Percentiles rank a stretch among this genome's conserved stretches.
Conservation (phyloP, 2,329 filamentous ascomycete species). For the Beauveria brongniartii region DNA sequence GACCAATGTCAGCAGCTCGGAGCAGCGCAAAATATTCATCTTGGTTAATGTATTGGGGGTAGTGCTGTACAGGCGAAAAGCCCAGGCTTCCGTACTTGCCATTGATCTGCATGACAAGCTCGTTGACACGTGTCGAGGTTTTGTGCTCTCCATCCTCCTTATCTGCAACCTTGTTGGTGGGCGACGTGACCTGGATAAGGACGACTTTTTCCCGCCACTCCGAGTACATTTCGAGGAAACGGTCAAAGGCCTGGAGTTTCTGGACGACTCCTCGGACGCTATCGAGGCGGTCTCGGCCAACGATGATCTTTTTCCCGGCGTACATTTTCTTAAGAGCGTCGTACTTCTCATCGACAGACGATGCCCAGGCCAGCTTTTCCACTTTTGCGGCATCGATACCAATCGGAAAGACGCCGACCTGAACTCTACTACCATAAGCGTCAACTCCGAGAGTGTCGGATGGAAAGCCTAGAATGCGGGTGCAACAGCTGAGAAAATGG, state of each 20-base stretch:
- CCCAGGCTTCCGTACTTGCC: slow-evolving; percentile 80
- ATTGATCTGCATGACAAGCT: slow-evolving; percentile 86
- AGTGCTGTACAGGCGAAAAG: slow-evolving; percentile 88
- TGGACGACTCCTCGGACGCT: slow-evolving; percentile 90
- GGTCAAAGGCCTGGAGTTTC: slow-evolving; percentile 89
- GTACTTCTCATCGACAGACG: slow-evolving; percentile 63
- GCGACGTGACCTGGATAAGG: slow-evolving; percentile 89
- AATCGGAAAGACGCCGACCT: slow-evolving; percentile 89
- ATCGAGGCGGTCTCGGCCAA: slow-evolving; percentile 88
- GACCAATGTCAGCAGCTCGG: slow-evolving; percentile 77
- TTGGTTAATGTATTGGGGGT: slow-evolving; percentile 81
- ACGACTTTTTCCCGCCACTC: slow-evolving; percentile 91
- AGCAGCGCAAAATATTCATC: slow-evolving; percentile 95
- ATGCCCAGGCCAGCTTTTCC: slow-evolving; percentile 64
- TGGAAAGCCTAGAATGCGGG: slow-evolving; percentile 80
- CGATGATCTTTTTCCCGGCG: slow-evolving; percentile 86
- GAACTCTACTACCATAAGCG: slow-evolving; percentile 79
- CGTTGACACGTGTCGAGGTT: slow-evolving; percentile 80
- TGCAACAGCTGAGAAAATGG: slow-evolving; percentile 92
- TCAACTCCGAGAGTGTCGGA: slow-evolving; percentile 80
- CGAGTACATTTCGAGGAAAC: slow-evolving; percentile 82
- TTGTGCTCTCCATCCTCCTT: slow-evolving; percentile 70
- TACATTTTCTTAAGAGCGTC: slow-evolving; percentile 68
- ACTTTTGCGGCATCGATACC: slow-evolving; percentile 85
- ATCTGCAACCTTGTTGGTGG: slow-evolving; percentile 71